phyloP scores from a whole-genome alignment of 2,329 filamentous ascomycete species.

The Aureobasidium melanogenum region DNA sequence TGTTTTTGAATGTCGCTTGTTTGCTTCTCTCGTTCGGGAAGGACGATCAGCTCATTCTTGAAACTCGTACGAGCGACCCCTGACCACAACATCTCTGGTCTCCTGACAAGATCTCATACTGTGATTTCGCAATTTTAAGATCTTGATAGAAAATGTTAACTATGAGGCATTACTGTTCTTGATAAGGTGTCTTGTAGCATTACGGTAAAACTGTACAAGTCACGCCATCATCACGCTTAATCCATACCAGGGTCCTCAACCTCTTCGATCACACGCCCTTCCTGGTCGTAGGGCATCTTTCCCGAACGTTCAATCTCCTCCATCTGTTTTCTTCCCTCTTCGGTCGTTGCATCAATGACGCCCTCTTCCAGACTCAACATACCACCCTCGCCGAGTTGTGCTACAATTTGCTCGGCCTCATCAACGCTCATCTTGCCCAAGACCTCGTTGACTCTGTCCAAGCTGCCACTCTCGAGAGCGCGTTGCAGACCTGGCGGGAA shows the following conservation, averaged over 20 bases:
- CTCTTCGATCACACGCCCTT: slow-evolving; percentile 32
- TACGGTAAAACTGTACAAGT: background rate
- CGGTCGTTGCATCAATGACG: slow-evolving; percentile 74
- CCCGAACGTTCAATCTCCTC: slow-evolving; percentile 53
- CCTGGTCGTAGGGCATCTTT: slow-evolving; percentile 69
- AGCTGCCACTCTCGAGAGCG: slow-evolving; percentile 76
- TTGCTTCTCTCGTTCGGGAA: background rate
- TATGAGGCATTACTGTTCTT: background rate
- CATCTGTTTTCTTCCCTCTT: slow-evolving; percentile 28
- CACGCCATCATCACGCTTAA: slow-evolving; percentile 5
- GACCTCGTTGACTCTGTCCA: slow-evolving; percentile 84
- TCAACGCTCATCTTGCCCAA: slow-evolving; percentile 81
- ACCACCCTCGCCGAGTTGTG: slow-evolving; percentile 70
- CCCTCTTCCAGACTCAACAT: slow-evolving; percentile 88
- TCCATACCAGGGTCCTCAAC: slow-evolving; percentile 39
- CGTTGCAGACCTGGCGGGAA: slow-evolving; percentile 75
- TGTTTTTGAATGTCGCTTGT: background rate
- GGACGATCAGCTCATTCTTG: background rate
- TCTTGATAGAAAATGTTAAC: no score
- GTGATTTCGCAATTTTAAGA: background rate
- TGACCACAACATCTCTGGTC: background rate
- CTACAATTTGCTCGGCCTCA: slow-evolving; percentile 78
- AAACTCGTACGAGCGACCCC: background rate
- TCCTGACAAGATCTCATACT: background rate
- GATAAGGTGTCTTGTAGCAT: background rate